Conservation (phyloP, 208 protist genomes). For the Porcisia hertigi region DNA sequence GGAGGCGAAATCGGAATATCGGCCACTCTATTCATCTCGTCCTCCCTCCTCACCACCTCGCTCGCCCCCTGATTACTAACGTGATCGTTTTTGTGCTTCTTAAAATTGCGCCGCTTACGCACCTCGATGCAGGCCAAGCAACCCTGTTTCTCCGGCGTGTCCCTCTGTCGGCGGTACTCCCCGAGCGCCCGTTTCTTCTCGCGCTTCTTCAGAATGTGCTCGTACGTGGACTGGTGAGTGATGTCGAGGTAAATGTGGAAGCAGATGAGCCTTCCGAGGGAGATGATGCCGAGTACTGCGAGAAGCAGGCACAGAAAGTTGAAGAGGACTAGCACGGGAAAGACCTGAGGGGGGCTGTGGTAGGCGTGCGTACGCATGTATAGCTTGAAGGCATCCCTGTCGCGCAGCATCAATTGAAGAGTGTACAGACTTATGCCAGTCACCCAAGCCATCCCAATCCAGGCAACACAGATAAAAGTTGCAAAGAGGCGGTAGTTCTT, state of each 20-base stretch:
- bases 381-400: constrained; percentile 46
- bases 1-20: neutral
- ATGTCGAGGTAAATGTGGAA: constrained; percentile 77
- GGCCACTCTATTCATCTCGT: neutral
- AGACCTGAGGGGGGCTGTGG: constrained; percentile 41
- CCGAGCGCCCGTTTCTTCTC: constrained; percentile 47
- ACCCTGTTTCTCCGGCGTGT: constrained; percentile 6
- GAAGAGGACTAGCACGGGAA: constrained; percentile 57
- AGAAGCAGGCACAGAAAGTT: constrained; percentile 56
- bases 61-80: neutral
- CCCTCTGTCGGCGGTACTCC: constrained; percentile 23
- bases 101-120: constrained; percentile 75
- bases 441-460: constrained; percentile 63
- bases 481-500: constrained; percentile 85
- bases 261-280: constrained; percentile 69
- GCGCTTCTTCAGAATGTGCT: constrained; percentile 75
- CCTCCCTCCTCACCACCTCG: neutral
- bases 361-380: constrained; percentile 51
- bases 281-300: constrained; percentile 31
- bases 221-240: constrained; percentile 69
- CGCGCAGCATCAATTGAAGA: constrained; percentile 45
- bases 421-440: constrained; percentile 64
- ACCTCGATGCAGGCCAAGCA: constrained; percentile 43
- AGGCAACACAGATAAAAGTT: constrained; percentile 69
- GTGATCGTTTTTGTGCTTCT: constrained; percentile 37